A percentile compares a stretch with the other conserved stretches of the same genome.
phyloP scores from a whole-genome alignment of 257 asterid genomes.

The Solanum rostratum region DNA sequence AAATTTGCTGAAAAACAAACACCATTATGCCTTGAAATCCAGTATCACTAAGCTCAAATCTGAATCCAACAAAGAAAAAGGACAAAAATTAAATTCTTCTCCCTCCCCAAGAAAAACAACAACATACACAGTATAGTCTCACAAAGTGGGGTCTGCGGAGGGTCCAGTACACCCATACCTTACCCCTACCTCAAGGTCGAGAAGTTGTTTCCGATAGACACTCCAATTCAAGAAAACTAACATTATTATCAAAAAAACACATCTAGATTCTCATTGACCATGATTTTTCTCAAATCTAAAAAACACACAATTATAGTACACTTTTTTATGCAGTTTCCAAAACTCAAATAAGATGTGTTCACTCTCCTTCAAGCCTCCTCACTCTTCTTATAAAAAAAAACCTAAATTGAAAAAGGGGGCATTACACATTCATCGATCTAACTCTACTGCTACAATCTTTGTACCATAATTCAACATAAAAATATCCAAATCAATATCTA shows the following conservation, averaged over 20 bases:
- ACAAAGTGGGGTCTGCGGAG: neutral
- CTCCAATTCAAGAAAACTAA: neutral
- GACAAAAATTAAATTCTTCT: neutral
- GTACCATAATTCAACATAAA: neutral
- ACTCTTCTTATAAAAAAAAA: neutral
- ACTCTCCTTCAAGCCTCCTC: neutral
- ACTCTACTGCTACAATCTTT: neutral
- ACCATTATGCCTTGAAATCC: constrained; percentile 9
- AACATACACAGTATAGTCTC: neutral
- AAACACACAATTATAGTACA: neutral
- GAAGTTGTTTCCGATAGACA: neutral
- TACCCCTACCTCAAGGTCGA: neutral
- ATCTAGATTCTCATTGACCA: neutral
- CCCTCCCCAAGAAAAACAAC: neutral
- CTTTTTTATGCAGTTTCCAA: neutral
- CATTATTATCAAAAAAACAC: neutral
- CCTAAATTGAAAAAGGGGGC: neutral
- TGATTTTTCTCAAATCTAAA: neutral
- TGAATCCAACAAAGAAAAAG: constrained; percentile 8
- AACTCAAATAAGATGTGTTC: neutral
- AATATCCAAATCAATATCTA: neutral
- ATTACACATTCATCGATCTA: neutral
- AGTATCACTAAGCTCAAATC: constrained; percentile 12
- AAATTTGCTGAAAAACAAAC: constrained; percentile 5
- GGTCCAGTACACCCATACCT: neutral